Base-by-base conservation (phyloP, 768 basidiomycete genomes). In the Piloderma croceum region DNA sequence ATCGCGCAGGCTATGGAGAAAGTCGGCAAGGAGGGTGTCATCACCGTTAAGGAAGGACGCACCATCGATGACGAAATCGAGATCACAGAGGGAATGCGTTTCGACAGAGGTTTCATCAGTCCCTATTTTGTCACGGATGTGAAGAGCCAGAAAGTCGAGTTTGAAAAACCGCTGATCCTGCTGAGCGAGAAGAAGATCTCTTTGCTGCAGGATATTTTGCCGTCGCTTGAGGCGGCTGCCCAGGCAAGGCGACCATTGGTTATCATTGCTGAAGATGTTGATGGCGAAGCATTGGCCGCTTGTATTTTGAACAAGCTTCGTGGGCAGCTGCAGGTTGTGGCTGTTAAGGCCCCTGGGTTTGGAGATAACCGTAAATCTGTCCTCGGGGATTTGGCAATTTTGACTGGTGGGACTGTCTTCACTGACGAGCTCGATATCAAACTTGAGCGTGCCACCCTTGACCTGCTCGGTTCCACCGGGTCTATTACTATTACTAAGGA, bases 21-120 rank as follows among this genome's bases (percentile, higher is more conserved):
- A n/a, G n/a, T n/a, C n/a, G n/a, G n/a, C n/a, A n/a, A n/a, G n/a
- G 94, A 99, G 68, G 94, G 94, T 62, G 94, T 98, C 58, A 98
- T 99, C 72, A 98, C 94, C 36, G 93, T 99, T 63, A 99, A 98
- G 74, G 94, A 99, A 65, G 94, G 94, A 31, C 82, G 86, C 53
- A 97, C 94, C 5, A 96, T 93, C 49, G 92, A 97, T 53, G 94
- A 99, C 59, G 92, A 96, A 67, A 97, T 97, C 59, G n/a, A n/a
- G n/a, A n/a, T n/a, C n/a, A n/a, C n/a, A n/a, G n/a, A n/a, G n/a
- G n/a, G n/a, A n/a, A n/a, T n/a, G n/a, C n/a, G n/a, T n/a, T n/a
- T n/a, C n/a, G n/a, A n/a, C n/a, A n/a, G n/a, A n/a, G n/a, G n/a
- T 18, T 99, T 79, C 76, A 94, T 96, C 67, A 91, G 89, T 2